These are phyloP conservation scores for Tetraselmis chui DNA, from an alignment of 139 green algal species.

Conservation along the genomic window DNA sequence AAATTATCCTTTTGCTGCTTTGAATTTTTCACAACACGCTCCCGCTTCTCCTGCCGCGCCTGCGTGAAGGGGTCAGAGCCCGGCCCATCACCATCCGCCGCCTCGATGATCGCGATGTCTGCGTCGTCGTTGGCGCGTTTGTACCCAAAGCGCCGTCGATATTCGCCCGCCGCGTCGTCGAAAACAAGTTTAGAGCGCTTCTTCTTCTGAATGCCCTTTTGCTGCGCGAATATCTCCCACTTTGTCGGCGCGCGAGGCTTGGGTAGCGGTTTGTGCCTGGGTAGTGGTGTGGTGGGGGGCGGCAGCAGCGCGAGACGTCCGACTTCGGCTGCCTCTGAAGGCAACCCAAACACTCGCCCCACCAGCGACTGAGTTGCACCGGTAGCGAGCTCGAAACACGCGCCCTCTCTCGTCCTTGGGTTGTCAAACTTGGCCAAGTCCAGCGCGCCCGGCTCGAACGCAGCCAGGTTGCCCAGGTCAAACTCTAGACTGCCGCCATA, in stretches of 20 bases:
- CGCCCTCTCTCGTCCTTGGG: constrained; percentile 17
- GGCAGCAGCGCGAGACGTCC: constrained; percentile 73
- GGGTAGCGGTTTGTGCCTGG: constrained; percentile 75
- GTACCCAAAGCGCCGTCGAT: constrained; percentile 80
- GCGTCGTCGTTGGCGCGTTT: constrained; percentile 70
- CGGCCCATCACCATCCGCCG: constrained; percentile 59
- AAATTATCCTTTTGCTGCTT: constrained; percentile 70
- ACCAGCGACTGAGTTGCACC: constrained; percentile 65
- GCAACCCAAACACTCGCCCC: constrained; percentile 63
- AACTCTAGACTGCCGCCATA: constrained; percentile 62
- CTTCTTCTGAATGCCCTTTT: constrained; percentile 88
- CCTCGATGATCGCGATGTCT: constrained; percentile 86
- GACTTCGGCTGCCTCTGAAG: constrained; percentile 43
- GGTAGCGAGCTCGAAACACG: constrained; percentile 42
- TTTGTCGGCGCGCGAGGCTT: constrained; percentile 73
- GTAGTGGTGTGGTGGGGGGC: constrained; percentile 55
- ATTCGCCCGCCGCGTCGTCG: constrained; percentile 76
- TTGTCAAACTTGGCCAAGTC: constrained; percentile 22
- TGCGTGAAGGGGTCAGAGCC: constrained; percentile 85
- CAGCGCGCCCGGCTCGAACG: constrained; percentile 60
- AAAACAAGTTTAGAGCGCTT: constrained; percentile 85
- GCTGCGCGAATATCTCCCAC: constrained; percentile 90
- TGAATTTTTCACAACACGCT: constrained; percentile 63
- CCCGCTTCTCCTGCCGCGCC: constrained; percentile 61
- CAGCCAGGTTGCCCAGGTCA: constrained; percentile 79